Evolutionary conservation across 805 yeast species (phyloP), one percentile per base, ranked within the genome.

Genomic region (Candida germanica): DNA sequence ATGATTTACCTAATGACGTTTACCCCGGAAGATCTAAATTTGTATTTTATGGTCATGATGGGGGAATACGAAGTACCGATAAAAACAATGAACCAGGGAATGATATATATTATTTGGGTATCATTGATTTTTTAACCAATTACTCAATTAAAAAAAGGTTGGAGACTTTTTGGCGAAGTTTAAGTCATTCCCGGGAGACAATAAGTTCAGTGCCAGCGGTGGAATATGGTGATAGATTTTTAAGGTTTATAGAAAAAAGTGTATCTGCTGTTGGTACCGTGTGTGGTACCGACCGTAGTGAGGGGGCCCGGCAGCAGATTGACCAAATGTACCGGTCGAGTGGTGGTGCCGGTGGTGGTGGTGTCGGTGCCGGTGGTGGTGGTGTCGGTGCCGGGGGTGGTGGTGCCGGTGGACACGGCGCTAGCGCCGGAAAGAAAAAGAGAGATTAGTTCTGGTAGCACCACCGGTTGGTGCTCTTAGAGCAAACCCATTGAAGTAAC

Each of bases 91-190:
- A 76, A 31, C 85, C 87, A 16, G 52, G 76, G 23, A 69, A 77
- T 20, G 75, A 82, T 36, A 75, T 91, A 6, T 93, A 93, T 61
- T 93, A 89, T 52, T 64, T 93, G 49, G 98, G 98, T 6, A 82
- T 93, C 25, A 93, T 93, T 45, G 98, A 93, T 55, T 91, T 96
- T 60, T 67, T 93, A 47, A 93, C 98, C 0, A 77, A 78, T 44
- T 87, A 87, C 50, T 79, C 85, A 0, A 59, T 81, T 15, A 64
- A 79, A 46, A 93, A 93, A 56, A 73, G 75, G 44, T 57, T 88
- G 30, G 98, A 93, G 54, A 91, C 98, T 0, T 76, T 86, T 44
- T 83, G 88, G 80, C 75, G 95, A 56, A 72, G 85, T 11, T 49
- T 93, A 17, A 74, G 75, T 24, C 85, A 87, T 52, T 73, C 79